Evolutionary conservation across 768 basidiomycete species (phyloP).

Genomic region (Mycena galericulata): DNA sequence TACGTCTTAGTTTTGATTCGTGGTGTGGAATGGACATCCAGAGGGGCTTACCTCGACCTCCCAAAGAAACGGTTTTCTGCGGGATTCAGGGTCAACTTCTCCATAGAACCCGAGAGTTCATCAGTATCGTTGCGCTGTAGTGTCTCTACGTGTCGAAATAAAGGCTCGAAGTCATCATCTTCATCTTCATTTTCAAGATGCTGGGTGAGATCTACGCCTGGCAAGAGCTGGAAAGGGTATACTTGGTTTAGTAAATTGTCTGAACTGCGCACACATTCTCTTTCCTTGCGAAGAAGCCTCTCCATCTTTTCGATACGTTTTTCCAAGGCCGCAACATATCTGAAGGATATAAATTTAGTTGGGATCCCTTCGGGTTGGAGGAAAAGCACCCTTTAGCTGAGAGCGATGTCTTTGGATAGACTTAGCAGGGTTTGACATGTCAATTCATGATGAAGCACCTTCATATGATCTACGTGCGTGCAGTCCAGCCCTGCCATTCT

Average conservation of each 20-base stretch:
- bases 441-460: constrained; percentile 51
- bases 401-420: constrained; percentile 56
- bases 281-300: constrained; percentile 59
- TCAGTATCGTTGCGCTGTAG: constrained; percentile 54
- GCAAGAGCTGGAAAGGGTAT: constrained; percentile 49
- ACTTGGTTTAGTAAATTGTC: neutral
- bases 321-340: constrained; percentile 74
- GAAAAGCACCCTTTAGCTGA: constrained; percentile 68
- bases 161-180: constrained; percentile 23
- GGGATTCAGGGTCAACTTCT: constrained; percentile 53
- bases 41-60: constrained; percentile 45
- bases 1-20: neutral
- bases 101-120: constrained; percentile 36
- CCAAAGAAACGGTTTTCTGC: constrained; percentile 60
- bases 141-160: constrained; percentile 47
- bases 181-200: constrained; percentile 59
- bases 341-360: constrained; percentile 34
- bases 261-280: neutral
- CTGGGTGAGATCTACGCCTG: constrained; percentile 72
- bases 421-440: neutral
- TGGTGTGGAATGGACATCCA: neutral
- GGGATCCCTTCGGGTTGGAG: neutral
- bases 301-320: constrained; percentile 72
- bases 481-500: constrained; percentile 68
- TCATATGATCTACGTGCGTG: constrained; percentile 75